Base-by-base conservation (phyloP, 345 rosid species). In the Excoecaria agallocha region DNA sequence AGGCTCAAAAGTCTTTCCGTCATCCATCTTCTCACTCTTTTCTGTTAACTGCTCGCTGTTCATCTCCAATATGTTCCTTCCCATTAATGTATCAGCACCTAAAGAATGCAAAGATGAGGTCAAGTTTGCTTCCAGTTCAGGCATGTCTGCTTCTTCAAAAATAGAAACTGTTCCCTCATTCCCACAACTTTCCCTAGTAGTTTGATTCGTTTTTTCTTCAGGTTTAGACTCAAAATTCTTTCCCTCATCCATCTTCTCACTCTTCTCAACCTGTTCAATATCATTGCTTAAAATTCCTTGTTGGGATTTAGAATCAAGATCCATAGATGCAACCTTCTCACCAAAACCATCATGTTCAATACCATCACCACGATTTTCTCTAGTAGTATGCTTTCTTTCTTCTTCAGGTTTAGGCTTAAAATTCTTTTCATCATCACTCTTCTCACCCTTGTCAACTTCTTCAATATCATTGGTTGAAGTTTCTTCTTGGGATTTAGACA, bases 81-180 rank as follows among this genome's bases (percentile, higher is more conserved):
- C 30, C 55, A 52, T 49, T 48, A 72, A 35, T 58, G 30, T 69
- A 30, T 30, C 30, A 30, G 30, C 73, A 73, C 81, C 89, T 45
- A 66, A 68, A 24, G 83, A 82, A 37, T 38, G 76, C 12, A 68
- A 59, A 77, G 90, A 82, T 46, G 65, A 20, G 72, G 76, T 76
- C 48, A 68, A 68, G 19, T 74, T 62, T 74, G 76, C 80, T 81
- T 83, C 85, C 83, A 79, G 80, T 59, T 72, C 89, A 63, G 84
- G 84, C 77, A 83, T 72, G 74, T 88, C 89, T 38, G 82, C 79
- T 69, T 88, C 89, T 79, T 83, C 87, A 78, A 82, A 85, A 69
- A 84, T 77, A 0, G 86, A 87, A 72, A 85, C 85, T 12, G 70
- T 65, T 20, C 78, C 80, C 69, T 79, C 72, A 68, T 83, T 86